Conservation (phyloP, 2,329 filamentous ascomycete species). For the Trichoderma oligosporum region DNA sequence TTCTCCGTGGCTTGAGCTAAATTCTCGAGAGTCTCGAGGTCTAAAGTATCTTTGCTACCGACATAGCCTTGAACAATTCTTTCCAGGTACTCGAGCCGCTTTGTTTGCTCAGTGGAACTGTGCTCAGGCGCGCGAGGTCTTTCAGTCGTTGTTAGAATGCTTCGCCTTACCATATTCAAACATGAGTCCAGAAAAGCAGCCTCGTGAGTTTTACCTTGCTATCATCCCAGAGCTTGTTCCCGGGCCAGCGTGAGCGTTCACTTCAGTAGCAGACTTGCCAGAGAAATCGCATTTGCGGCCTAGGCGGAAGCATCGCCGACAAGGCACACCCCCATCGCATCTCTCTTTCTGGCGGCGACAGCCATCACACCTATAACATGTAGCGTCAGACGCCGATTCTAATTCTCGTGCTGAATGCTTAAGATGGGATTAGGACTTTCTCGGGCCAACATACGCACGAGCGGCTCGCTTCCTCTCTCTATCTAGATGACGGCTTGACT, state of each 20-base stretch:
- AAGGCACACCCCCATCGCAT: slow-evolving; percentile 53
- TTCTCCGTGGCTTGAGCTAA: slow-evolving; percentile 12
- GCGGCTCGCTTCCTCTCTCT: slow-evolving; percentile 16
- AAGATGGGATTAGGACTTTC: not conserved
- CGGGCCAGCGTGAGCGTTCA: not conserved
- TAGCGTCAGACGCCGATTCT: not conserved
- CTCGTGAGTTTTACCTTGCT: slow-evolving; percentile 1
- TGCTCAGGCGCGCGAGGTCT: slow-evolving; percentile 1
- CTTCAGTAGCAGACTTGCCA: slow-evolving; percentile 27
- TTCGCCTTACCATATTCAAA: not conserved
- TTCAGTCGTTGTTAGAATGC: not conserved
- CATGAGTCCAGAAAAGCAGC: not conserved
- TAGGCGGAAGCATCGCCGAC: slow-evolving; percentile 49
- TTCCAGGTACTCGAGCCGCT: slow-evolving; percentile 19
- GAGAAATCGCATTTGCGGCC: slow-evolving; percentile 38
- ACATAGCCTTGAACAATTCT: slow-evolving; percentile 18
- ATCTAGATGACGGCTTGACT: slow-evolving; percentile 11
- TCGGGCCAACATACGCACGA: slow-evolving; percentile 11
- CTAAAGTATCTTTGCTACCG: slow-evolving; percentile 13
- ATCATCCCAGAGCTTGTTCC: not conserved
- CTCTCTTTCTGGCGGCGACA: slow-evolving; percentile 55
- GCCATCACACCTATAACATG: slow-evolving; percentile 45
- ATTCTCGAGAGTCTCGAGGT: slow-evolving; percentile 19
- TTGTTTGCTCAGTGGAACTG: slow-evolving; percentile 11
- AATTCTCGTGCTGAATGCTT: not conserved